Evolutionary conservation across 2,329 filamentous ascomycete species (phyloP).

Genomic region (Sphaerulina vaccinii): DNA sequence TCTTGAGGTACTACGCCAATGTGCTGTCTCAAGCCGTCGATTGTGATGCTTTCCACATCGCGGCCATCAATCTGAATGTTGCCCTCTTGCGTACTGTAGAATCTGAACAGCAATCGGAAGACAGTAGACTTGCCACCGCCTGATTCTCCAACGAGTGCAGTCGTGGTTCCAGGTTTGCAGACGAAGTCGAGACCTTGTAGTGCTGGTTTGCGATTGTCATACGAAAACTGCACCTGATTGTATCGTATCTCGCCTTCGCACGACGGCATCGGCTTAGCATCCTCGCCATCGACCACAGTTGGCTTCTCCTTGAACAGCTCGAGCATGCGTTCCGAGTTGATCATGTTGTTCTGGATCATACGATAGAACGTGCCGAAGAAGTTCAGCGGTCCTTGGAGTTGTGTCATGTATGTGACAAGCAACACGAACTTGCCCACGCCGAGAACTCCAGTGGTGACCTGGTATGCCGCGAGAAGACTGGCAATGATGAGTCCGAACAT

Average conservation of each 20-base stretch:
- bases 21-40: conserved; percentile 85
- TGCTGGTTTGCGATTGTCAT: conserved; percentile 82
- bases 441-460: conserved; percentile 61
- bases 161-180: conserved; percentile 86
- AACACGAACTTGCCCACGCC: conserved; percentile 68
- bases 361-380: conserved; percentile 92
- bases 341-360: conserved; percentile 94
- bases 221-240: conserved; percentile 85
- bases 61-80: conserved; percentile 80
- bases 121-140: conserved; percentile 96
- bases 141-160: conserved; percentile 92
- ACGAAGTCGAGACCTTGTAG: conserved; percentile 80
- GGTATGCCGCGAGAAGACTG: conserved; percentile 67
- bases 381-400: conserved; percentile 67
- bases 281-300: conserved; percentile 76
- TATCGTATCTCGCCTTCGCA: conserved; percentile 84
- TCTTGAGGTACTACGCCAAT: conserved; percentile 98
- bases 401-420: conserved; percentile 71
- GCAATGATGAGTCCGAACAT: conserved; percentile 65
- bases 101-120: conserved; percentile 92
- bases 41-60: conserved; percentile 76
- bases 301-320: conserved; percentile 96
- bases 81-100: conserved; percentile 83
- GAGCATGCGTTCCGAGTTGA: conserved; percentile 90
- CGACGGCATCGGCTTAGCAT: conserved; percentile 60